Base-by-base conservation (phyloP, 306 rosid species). In the Rosa persica region DNA sequence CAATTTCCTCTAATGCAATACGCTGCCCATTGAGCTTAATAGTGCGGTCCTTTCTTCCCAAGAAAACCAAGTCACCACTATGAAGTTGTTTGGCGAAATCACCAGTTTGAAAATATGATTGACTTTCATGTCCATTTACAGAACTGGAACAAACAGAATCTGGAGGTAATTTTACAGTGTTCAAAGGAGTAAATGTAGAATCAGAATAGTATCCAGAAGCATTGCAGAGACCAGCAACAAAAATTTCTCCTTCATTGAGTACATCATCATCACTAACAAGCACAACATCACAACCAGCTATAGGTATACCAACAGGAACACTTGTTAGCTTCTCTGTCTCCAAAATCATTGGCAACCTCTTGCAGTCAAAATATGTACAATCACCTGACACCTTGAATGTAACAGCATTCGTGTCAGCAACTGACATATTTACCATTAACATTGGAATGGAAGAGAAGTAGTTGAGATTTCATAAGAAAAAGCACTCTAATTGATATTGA, bases 361-460 rank as follows among this genome's bases (percentile, higher is more conserved):
- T 88, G 94, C 98, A 94, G 83, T 94, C 97, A 88, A 94, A 94
- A 89, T 90, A 94, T 58, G 92, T 92, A 80, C 97, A 94, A 84
- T 94, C 98, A 62, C 98, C 98, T 17, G 98, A 87, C 19, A 94
- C 96, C 98, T 93, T 75, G 48, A 61, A 81, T 79, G 43, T 36
- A 79, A 80, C 34, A 81, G 76, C 46, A 62, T 55, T 67, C 20
- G 43, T 36, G 77, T 78, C 43, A 86, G 85, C 71, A 74, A 79
- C 67, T 67, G 69, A 78, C 17, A 68, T 42, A 79, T 65, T 40
- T 85, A 82, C 75, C 70, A 81, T 55, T 34, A 57, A 69, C n/a
- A 76, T 80, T 64, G 72, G 80, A 54, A 74, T 17, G 22, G 42
- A 23, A 16, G 47, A 66, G 65, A 76, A 79, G 25, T 48, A 2